Base-by-base conservation (phyloP, 139 green algal genomes). In the Chlorella sp. region DNA sequence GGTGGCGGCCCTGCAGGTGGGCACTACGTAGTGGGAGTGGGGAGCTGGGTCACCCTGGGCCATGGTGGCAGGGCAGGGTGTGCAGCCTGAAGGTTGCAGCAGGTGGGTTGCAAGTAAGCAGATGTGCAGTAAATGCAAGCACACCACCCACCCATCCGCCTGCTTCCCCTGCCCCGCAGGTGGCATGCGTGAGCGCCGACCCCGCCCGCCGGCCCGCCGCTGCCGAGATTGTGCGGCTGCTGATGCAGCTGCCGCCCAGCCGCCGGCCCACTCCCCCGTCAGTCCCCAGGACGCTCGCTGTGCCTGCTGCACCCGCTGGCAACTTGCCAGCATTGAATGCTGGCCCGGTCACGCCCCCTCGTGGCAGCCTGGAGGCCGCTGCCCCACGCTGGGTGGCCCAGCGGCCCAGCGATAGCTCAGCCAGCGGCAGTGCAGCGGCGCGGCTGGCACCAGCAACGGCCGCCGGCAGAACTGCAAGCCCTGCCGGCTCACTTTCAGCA, bases 1-100 rank as follows among this genome's bases (percentile, higher is more conserved):
- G 62, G 72, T 77, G 43, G 72, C 72, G 26, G 72, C 30, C 3
- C 72, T 77, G 41, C 72, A 77, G 68, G 68, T 75, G 70, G 22
- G 20, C n/a, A n/a, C n/a, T n/a, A n/a, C n/a, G n/a, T n/a, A 13
- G 36, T 36, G 69, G 17, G 30, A 40, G 26, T 26, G 64, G 3
- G 30, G 64, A 40, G 4, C 26, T 26, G 22, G 64, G 64, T 26
- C 9, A 24, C n/a, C 26, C 20, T 1, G 26, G 22, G 19, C 36
- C 9, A 1, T 32, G 70, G 24, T 19, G 19, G 70, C 6, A 32
- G 0, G 8, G 22, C 2, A 36, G 24, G 5, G 9, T 44, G n/a
- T 56, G 24, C 70, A 32, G 48, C 36, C 34, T 44, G n/a, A 48
- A 28, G 34, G 34, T 28, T 56, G 24, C 70, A 32, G 48, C 36